Conservation (phyloP, 73 alveolate species). For the Paramecium bursaria region DNA sequence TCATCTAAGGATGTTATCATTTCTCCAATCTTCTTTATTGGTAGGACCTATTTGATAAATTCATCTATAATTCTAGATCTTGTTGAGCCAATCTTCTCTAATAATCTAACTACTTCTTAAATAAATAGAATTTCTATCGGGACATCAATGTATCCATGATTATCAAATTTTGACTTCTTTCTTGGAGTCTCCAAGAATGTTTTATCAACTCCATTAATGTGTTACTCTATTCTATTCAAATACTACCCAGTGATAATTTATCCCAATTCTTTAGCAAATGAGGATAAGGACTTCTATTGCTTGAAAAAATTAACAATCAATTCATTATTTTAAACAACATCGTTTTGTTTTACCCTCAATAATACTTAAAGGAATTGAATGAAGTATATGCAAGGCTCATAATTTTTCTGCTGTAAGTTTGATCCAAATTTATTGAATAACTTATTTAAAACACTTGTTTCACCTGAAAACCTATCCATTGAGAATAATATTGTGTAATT, state of each 20-base stretch:
- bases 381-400: constrained; percentile 41
- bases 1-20: constrained; percentile 35
- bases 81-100: neutral
- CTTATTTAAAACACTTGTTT: constrained; percentile 2
- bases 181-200: neutral
- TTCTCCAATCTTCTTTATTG: neutral
- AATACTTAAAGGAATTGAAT: constrained; percentile 2
- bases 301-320: neutral
- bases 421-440: constrained; percentile 16
- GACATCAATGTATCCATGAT: constrained; percentile 18
- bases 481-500: constrained; percentile 48
- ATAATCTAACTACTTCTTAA: neutral
- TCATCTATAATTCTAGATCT: constrained; percentile 26
- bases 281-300: neutral
- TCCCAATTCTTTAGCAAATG: constrained; percentile 4
- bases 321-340: constrained; percentile 44
- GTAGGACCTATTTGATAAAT: constrained; percentile 12
- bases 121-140: constrained; percentile 26
- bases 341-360: constrained; percentile 37
- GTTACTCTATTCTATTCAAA: constrained; percentile 22
- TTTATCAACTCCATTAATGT: neutral
- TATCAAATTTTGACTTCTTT: neutral
- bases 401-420: constrained; percentile 22
- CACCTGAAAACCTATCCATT: neutral
- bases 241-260: neutral